Percentiles rank a stretch among this genome's conserved stretches.
phyloP scores from a whole-genome alignment of 164 flowering plant species.

The Vitis vinifera region DNA sequence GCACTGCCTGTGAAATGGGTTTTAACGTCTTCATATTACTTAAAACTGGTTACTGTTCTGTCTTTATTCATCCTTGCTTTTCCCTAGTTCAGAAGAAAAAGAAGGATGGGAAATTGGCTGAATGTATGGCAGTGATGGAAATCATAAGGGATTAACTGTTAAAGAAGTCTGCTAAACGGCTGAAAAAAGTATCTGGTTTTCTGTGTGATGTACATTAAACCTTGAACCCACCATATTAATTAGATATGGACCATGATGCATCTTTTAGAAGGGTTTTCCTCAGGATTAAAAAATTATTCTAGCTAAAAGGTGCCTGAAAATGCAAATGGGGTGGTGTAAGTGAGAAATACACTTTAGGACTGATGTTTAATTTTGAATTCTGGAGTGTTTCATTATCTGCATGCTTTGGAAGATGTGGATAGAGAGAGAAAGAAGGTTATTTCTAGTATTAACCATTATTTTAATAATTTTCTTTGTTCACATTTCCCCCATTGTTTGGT shows the following conservation, averaged over 20 bases:
- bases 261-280: not conserved
- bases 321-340: not conserved
- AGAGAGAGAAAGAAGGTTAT: not conserved
- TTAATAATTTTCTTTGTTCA: not conserved
- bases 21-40: too few species aligned
- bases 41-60: too few species aligned
- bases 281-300: constrained; percentile 1
- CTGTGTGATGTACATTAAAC: too few species aligned
- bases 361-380: not conserved
- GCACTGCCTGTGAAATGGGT: not conserved
- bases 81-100: not conserved
- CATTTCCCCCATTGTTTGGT: constrained; percentile 1
- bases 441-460: not conserved
- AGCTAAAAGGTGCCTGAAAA: not conserved
- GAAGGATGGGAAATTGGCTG: not conserved
- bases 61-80: not conserved
- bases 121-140: not conserved
- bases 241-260: not conserved
- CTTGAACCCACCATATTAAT: not conserved
- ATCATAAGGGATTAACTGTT: not conserved
- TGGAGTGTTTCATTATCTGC: not conserved
- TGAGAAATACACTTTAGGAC: not conserved
- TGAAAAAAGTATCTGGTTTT: too few species aligned
- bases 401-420: not conserved
- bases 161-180: not conserved